Base-by-base conservation (phyloP, 2,329 filamentous ascomycete species). In the Sporothrix globosa region DNA sequence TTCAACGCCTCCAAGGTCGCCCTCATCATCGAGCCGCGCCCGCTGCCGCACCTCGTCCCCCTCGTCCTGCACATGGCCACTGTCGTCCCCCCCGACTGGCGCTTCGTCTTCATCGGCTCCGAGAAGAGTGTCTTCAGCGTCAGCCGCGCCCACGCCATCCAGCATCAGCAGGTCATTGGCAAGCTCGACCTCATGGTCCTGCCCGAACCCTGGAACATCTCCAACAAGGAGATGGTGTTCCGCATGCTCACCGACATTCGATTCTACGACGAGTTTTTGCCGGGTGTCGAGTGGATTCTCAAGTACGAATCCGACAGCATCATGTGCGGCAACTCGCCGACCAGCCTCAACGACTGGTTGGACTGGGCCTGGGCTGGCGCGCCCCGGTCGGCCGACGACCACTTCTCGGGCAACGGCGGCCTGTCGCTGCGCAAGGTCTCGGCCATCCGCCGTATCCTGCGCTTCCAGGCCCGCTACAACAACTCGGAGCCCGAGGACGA, bases 251-350 rank as follows among this genome's bases (percentile, higher is more conserved):
- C 85, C 3, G 83, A 85, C 73, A 68, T 80, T 1, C 80, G 83
- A 52, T 86, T 88, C 75, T 88, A 87, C 74, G 79, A 85, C 72
- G 81, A 84, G 72, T 81, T 85, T 65, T 74, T 86, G 21, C 81
- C 83, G 0, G 80, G 78, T 0, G 83, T 83, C 46, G 84, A 87
- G 76, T 87, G 84, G 84, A 76, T 87, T 34, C 78, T 88, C 68
- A 83, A 83, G 74, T 87, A 83, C 73, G 84, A 87, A 73, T 79
- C 81, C n/a, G 85, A 87, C 75, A 85, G 83, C 74, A 85, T 87
- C 60, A 77, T 87, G 60, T 87, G 85, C 73, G 82, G 85, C 69
- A 87, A 87, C 74, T 84, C 84, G 13, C 78, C 79, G n/a, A 79
- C 76, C 52, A 83, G 83, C 72, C 75, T 87, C 52, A 83, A 87